Evolutionary conservation across 371 early-diverging fungal species (phyloP), one percentile per base, ranked within the genome.

Genomic region (Gilbertella persicaria): DNA sequence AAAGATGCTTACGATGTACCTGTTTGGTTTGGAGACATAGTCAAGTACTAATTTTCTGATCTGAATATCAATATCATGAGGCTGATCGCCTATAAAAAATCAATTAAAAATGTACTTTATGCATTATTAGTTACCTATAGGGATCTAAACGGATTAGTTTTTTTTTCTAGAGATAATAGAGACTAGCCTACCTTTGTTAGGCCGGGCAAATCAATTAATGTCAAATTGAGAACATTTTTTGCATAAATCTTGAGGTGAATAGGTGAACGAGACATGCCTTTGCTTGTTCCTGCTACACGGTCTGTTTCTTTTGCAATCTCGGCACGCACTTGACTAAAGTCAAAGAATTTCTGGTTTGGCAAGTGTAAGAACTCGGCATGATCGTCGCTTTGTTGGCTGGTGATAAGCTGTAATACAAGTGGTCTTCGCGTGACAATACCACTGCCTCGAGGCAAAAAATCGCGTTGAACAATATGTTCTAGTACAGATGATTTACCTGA

Each of bases 351-450:
- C 67, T 85, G 85, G 64, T 81, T 69, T 19, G 90, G 86, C 24
- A 87, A 67, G 55, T 89, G 92, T 30, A 90, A 70, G 55, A 92
- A 92, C 66, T 89, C 88, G 10, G 87, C 91, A 50, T 86, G 84
- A 56, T 83, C 84, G 29, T 72, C 60, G 51, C 24, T 56, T 2
- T 59, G 46, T 25, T 69, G 79, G n/a, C 78, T 65, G 45, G 88
- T 84, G 33, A 92, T 82, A 14, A 97, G 80, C 64, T 97, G 94
- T 46, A 97, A 70, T 20, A 97, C 88, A n/a, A 96, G 66, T 24
- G 97, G 97, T 33, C 97, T 82, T 45, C 95, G 83, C 37, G 97
- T 96, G 49, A 96, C 95, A 55, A 97, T 90, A 30, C 94, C 97
- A 48, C 83, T 87, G 16, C 96, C 96, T 44, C 95, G 77, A 24